Evolutionary conservation across 2,329 filamentous ascomycete genomes (phyloP), one percentile per base, ranked within the genome.

Genomic region (Chrysoporthe cubensis): DNA sequence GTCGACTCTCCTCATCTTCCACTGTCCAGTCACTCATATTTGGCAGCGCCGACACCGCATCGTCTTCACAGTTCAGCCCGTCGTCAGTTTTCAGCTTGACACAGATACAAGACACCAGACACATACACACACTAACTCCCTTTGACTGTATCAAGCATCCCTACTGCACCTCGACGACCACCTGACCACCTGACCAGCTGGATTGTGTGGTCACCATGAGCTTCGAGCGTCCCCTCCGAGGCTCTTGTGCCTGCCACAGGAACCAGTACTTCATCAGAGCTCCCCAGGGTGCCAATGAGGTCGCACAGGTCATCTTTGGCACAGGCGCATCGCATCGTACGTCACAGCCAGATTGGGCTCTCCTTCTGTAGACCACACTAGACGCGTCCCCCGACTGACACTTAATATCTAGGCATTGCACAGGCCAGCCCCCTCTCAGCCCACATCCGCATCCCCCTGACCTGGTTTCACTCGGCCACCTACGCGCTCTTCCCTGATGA

Each of bases 161-260:
- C 26, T 26, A 0, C 26, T 26, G 26, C 26, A 26, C 26, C 26
- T 26, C 2, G 26, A 26, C 26, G 26, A 26, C 37, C 37, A 40
- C 37, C 37, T 40, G 37, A 9, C 37, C 46, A 21, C 46, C 46
- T 21, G 46, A 48, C 9, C 37, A n/a, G 6, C 46, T 18, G 44
- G 14, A 4, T 14, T 32, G 6, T 1, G 11, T 54, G 4, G 11
- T 34, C 46, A 69, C 48, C 56, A 87, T 87, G 85, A 82, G 76
- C 74, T 76, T 78, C 62, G 75, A 79, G 67, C 81, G 86, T 69
- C 84, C 85, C 50, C 85, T 97, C 67, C 88, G 86, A 71, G 94
- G 94, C 74, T 87, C 89, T 71, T 97, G 94, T 81, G 89, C 91
- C 64, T 97, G 94, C 78, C 93, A 94, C 67, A 88, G 94, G 70